These are phyloP conservation scores for Ceratobasidium sp. DNA, from an alignment of 1,284 basidiomycete genomes.

Conservation along the genomic window DNA sequence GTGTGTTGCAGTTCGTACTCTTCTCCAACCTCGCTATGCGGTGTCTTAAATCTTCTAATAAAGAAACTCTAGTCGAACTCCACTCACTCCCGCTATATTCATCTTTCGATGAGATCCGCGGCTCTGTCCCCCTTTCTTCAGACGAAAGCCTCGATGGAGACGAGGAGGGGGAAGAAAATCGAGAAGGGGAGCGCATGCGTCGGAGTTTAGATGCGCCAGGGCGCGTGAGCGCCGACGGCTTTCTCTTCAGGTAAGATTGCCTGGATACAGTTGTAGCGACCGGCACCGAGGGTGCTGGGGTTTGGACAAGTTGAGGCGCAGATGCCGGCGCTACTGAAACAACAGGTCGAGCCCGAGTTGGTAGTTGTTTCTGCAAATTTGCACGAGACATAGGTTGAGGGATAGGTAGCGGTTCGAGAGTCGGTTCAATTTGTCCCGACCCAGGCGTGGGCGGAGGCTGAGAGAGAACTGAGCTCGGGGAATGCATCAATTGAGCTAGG, in stretches of 20 bases:
- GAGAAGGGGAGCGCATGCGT: slow-evolving; percentile 33
- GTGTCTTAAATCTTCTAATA: slow-evolving; percentile 28
- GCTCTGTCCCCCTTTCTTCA: slow-evolving; percentile 37
- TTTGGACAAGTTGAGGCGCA: neutral
- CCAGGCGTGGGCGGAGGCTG: slow-evolving; percentile 10
- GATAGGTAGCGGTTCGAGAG: slow-evolving; percentile 13
- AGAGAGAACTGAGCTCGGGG: neutral
- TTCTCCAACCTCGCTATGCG: slow-evolving; percentile 34
- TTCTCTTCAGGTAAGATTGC: slow-evolving; percentile 26
- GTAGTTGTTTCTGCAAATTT: slow-evolving; percentile 10
- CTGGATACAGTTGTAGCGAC: slow-evolving; percentile 4
- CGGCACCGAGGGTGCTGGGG: neutral
- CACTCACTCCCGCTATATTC: slow-evolving; percentile 20
- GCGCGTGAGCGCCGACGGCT: slow-evolving; percentile 17
- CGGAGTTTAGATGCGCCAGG: slow-evolving; percentile 37
- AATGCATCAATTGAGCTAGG: too few relatives aligned
- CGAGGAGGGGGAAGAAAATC: too few relatives aligned
- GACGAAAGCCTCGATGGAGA: slow-evolving; percentile 30
- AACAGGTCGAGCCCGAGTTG: neutral
- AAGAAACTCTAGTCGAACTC: slow-evolving; percentile 4
- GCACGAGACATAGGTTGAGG: neutral
- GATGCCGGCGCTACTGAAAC: neutral
- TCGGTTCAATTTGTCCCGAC: slow-evolving; percentile 1
- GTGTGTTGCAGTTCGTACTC: slow-evolving; percentile 40
- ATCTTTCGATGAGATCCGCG: slow-evolving; percentile 28